Evolutionary conservation across 163 green algal genomes (phyloP).

Genomic region (Volvox carteri): DNA sequence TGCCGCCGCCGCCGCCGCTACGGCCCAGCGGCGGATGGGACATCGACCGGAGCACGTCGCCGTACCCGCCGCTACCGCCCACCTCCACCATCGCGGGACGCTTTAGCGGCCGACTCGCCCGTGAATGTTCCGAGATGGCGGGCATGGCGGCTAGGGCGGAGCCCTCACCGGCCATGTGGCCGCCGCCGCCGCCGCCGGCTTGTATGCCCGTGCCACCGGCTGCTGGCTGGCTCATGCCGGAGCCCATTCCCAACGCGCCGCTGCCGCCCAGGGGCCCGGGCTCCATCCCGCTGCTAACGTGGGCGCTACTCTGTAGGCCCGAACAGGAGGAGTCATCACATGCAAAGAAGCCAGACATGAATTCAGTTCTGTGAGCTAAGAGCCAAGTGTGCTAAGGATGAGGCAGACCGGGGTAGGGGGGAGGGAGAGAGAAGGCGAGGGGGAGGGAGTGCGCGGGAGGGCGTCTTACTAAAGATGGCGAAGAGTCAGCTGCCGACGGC

Average conservation of each 20-base stretch:
- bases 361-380: no score
- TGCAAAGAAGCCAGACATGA: no score
- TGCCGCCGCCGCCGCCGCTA: not conserved
- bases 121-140: conserved; percentile 29
- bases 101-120: conserved; percentile 19
- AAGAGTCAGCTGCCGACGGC: no score
- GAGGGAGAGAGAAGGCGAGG: no score
- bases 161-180: not conserved
- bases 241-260: not conserved
- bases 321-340: not conserved
- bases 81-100: not conserved
- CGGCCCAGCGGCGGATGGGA: conserved; percentile 34
- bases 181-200: not conserved
- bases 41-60: conserved; percentile 29
- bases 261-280: conserved; percentile 1
- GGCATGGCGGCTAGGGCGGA: conserved; percentile 7
- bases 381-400: no score
- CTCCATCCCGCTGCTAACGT: conserved; percentile 26
- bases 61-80: not conserved
- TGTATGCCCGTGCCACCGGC: not conserved
- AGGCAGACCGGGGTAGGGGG: no score
- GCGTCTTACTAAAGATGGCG: no score
- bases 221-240: conserved; percentile 6
- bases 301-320: conserved; percentile 15
- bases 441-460: no score